Evolutionary conservation across 75 land plant genomes (phyloP).

Genomic region (Pseudotsuga menziesii): DNA sequence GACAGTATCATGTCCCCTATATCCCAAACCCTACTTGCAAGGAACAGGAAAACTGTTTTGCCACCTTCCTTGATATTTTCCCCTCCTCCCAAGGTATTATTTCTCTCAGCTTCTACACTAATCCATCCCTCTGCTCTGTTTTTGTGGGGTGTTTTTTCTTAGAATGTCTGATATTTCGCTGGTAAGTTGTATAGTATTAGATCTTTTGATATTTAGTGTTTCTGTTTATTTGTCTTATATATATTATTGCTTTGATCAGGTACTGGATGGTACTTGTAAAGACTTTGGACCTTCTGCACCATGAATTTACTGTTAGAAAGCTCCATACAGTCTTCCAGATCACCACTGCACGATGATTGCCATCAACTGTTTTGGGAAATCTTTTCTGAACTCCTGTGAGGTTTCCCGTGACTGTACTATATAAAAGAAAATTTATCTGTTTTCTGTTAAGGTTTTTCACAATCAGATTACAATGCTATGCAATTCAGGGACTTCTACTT

Average conservation of each 20-base stretch:
- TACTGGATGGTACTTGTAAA: constrained; percentile 1
- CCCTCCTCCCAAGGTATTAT: background rate
- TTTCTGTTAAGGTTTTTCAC: background rate
- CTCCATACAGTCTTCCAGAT: background rate
- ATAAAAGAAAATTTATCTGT: background rate
- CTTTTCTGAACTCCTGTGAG: background rate
- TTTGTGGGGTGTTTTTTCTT: too few relatives aligned
- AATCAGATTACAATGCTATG: background rate
- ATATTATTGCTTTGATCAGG: background rate
- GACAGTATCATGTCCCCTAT: constrained; percentile 28
- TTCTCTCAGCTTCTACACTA: too few relatives aligned
- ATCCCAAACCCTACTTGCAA: constrained; percentile 15
- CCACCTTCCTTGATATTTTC: constrained; percentile 15
- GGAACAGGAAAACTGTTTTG: constrained; percentile 22
- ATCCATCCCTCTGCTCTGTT: too few relatives aligned
- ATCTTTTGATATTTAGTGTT: background rate
- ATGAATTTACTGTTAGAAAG: background rate
- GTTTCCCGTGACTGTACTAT: background rate
- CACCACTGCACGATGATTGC: background rate
- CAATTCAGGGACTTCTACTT: too few relatives aligned
- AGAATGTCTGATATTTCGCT: too few relatives aligned
- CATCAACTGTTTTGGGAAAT: background rate
- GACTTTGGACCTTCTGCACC: constrained; percentile 1
- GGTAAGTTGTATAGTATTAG: too few relatives aligned
- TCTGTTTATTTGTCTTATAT: background rate